Evolutionary conservation across 495 filamentous ascomycete species (phyloP).

Genomic region (Hypoxylon cercidicola): DNA sequence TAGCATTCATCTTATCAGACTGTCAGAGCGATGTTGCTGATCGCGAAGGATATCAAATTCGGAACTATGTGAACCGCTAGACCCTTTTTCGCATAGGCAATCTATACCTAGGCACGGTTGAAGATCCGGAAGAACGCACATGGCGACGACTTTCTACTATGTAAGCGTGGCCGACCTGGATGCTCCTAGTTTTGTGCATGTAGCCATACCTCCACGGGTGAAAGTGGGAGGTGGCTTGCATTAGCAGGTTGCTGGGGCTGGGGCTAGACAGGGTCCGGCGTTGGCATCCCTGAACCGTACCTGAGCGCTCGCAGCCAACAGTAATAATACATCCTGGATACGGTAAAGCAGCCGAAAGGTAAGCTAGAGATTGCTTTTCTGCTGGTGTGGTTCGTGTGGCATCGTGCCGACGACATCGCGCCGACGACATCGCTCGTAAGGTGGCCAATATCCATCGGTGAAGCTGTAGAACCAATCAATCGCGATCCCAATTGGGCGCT

Average conservation of each 20-base stretch:
- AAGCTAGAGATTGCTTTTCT: conserved; percentile 13
- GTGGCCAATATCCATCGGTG: conserved; percentile 20
- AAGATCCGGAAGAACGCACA: conserved; percentile 32
- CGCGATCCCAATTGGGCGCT: conserved; percentile 1
- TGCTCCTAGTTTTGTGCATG: conserved; percentile 21
- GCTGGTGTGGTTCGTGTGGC: conserved; percentile 39
- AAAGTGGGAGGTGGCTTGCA: conserved; percentile 22
- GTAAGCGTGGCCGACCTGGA: conserved; percentile 25
- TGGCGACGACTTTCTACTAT: conserved; percentile 20
- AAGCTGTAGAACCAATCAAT: conserved; percentile 3
- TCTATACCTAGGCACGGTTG: neutral
- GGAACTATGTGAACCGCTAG: conserved; percentile 26
- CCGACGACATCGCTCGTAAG: conserved; percentile 29
- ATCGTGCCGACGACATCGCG: conserved; percentile 20
- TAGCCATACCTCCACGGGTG: conserved; percentile 14
- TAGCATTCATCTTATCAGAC: conserved; percentile 12
- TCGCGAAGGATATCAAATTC: conserved; percentile 29
- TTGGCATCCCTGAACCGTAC: conserved; percentile 27
- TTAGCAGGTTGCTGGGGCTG: conserved; percentile 6
- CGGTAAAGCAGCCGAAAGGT: conserved; percentile 25
- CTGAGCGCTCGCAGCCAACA: conserved; percentile 21
- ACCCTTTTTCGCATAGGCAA: conserved; percentile 20
- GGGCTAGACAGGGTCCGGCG: conserved; percentile 8
- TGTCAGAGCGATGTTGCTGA: conserved; percentile 14
- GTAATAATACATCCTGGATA: conserved; percentile 32